Evolutionary conservation across 371 early-diverging fungal species (phyloP), one percentile per base, ranked within the genome.

Genomic region (Rhizoclosmatium hyalinum): DNA sequence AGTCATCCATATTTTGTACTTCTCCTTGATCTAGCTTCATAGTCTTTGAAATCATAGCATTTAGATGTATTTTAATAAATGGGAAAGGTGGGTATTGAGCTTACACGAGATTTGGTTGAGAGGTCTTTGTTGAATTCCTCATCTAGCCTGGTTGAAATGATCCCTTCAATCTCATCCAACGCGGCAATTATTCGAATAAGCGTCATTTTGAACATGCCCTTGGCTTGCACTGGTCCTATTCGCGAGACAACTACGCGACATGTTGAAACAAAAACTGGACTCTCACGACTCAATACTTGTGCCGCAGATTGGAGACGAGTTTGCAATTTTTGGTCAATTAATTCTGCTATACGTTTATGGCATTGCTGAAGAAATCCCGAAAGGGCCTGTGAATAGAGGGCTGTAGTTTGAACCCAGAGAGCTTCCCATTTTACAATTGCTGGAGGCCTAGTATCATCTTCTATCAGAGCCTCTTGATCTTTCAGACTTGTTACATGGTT

Each of bases 331-430:
- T 73, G 77, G 17, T 71, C 74, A 57, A 85, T 65, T 5, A 87
- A 61, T 65, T 87, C 87, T 1, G 24, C 71, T 5, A 82, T 75
- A 12, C 87, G 79, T 68, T 78, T 77, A 58, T 41, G 76, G 39
- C 81, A 65, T 56, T 82, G 69, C 61, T 85, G 84, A 24, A 75
- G 79, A n/a, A 85, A 68, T 42, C 65, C 69, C 21, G 83, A 77
- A 32, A 80, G 58, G 24, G 78, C 58, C 64, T 82, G 84, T 14
- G 81, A 77, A 6, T 67, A 72, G 3, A 69, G 72, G 12, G 74
- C 77, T 19, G 82, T 73, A 57, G 53, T 17, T 5, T 24, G 44
- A 8, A 68, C 44, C 58, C 55, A 47, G 39, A 61, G 32, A 39
- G 58, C 3, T 53, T 45, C 60, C n/a, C 32, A 62, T 24, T 61